Conservation (phyloP, 139 green algal species). For the Coelastrella sp. region DNA sequence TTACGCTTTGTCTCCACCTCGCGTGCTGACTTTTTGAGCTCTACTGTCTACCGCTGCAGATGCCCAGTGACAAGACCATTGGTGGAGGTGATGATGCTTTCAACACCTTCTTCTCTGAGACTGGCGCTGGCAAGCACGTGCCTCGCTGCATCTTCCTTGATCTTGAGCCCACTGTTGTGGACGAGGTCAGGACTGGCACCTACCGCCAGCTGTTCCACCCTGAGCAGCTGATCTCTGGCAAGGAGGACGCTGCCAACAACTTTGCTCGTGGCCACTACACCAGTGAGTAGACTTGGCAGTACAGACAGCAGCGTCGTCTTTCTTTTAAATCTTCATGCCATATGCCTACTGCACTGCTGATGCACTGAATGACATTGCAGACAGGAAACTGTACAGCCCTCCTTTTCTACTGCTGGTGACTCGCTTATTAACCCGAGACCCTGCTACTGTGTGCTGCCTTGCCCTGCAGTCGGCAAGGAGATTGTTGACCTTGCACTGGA, state of each 20-base stretch:
- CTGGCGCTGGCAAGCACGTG: constrained; percentile 95
- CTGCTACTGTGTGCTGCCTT: not conserved
- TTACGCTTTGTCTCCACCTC: not conserved
- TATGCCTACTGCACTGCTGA: not conserved
- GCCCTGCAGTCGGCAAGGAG: constrained; percentile 89
- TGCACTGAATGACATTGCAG: not conserved
- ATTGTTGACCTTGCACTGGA: constrained; percentile 96
- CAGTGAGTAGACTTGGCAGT: constrained; percentile 31
- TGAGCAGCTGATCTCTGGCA: constrained; percentile 98
- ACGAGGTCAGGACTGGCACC: constrained; percentile 96
- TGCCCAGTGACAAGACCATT: constrained; percentile 96
- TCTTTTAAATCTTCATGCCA: not conserved
- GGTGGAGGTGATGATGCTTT: constrained; percentile 92
- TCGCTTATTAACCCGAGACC: not conserved
- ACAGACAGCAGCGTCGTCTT: not conserved
- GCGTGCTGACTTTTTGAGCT: not conserved
- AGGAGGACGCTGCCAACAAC: constrained; percentile 85
- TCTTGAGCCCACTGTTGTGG: constrained; percentile 96
- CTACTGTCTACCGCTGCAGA: constrained; percentile 63
- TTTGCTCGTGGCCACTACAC: constrained; percentile 57
- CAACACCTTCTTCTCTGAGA: constrained; percentile 99
- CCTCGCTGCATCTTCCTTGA: constrained; percentile 95
- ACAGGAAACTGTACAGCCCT: not conserved
- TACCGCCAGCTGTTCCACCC: constrained; percentile 99
- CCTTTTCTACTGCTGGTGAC: not conserved